phyloP scores from a whole-genome alignment of 257 asterid species.

The Ehretia macrophylla region DNA sequence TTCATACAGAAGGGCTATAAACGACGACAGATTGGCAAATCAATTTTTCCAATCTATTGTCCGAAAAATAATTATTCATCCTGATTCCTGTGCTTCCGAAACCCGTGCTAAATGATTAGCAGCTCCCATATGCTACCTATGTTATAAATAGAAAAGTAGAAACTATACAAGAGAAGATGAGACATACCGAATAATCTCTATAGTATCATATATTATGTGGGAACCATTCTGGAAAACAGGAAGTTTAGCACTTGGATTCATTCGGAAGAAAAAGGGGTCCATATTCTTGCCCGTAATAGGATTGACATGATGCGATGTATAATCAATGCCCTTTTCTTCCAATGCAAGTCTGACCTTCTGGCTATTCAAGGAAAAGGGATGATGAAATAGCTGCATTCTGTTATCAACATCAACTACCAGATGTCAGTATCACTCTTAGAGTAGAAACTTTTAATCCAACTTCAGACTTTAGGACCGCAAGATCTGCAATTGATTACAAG shows the following conservation, averaged over 20 bases:
- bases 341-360: conserved; percentile 89
- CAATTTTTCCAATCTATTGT: too few species aligned
- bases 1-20: too few species aligned
- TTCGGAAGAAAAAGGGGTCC: conserved; percentile 68
- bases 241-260: conserved; percentile 74
- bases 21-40: too few species aligned
- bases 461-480: too few species aligned
- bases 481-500: too few species aligned
- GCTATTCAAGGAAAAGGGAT: conserved; percentile 88
- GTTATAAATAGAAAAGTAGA: too few species aligned
- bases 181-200: conserved; percentile 82
- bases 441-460: too few species aligned
- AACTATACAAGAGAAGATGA: neutral
- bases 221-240: conserved; percentile 97
- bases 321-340: conserved; percentile 88
- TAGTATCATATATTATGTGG: conserved; percentile 64
- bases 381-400: conserved; percentile 91
- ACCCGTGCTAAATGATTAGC: too few species aligned
- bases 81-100: too few species aligned
- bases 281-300: conserved; percentile 90
- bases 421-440: too few species aligned
- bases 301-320: conserved; percentile 83
- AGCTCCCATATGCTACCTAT: too few species aligned
- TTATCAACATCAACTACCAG: conserved; percentile 16
- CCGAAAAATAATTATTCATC: too few species aligned